These are phyloP conservation scores for Gynostemma pentaphyllum DNA, from an alignment of 306 rosid species.

Conservation along the genomic window DNA sequence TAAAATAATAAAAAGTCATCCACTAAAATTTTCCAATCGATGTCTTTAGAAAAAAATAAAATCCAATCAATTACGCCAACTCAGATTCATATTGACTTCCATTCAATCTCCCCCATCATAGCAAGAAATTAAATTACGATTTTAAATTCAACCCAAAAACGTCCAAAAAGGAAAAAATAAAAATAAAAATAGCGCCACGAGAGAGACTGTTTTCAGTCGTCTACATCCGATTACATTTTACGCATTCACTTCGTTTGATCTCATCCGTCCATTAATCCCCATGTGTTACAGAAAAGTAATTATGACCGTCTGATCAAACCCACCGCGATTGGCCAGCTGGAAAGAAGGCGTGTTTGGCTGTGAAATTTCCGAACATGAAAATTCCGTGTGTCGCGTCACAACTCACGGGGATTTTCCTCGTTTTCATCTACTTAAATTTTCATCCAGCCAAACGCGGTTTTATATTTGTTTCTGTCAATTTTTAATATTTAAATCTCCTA, in stretches of 20 bases:
- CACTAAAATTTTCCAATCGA: too few relatives aligned
- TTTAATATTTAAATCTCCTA: background rate
- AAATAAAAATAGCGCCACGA: too few relatives aligned
- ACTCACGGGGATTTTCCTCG: slow-evolving; percentile 36
- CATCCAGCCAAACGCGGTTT: slow-evolving; percentile 4
- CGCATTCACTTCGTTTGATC: background rate
- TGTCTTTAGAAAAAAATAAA: background rate
- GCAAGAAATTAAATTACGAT: background rate
- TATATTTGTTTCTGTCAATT: background rate
- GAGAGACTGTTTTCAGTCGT: background rate
- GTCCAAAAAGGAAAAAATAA: background rate
- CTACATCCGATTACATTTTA: background rate
- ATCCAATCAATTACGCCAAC: too few relatives aligned
- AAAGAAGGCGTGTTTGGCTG: slow-evolving; percentile 17
- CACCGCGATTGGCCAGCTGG: background rate
- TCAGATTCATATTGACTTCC: background rate
- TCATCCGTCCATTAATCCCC: background rate
- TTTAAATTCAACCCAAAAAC: background rate
- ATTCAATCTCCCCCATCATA: background rate
- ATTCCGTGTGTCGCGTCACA: slow-evolving; percentile 54
- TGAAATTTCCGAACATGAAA: slow-evolving; percentile 15
- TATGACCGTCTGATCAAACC: background rate
- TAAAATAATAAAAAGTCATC: too few relatives aligned
- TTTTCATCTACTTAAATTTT: background rate
- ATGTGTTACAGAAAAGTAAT: background rate